A percentile compares a stretch with the other conserved stretches of the same genome.
Evolutionary conservation across 345 rosid species (phyloP).

Genomic region (Diplotaxis tenuifolia): DNA sequence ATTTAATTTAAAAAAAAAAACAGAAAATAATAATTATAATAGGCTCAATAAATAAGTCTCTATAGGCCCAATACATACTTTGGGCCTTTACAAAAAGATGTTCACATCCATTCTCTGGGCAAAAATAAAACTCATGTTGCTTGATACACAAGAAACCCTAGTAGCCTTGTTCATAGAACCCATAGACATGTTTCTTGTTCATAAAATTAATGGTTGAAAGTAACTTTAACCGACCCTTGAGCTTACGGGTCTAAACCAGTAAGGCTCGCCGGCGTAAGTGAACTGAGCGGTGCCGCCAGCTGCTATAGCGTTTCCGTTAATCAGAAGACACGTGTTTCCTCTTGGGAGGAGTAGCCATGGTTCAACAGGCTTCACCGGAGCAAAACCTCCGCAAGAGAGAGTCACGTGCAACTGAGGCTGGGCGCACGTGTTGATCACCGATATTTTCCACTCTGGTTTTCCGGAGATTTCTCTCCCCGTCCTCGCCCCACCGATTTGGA

Average conservation of each 20-base stretch:
- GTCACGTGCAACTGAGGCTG: conserved; percentile 20
- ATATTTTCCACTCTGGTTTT: conserved; percentile 31
- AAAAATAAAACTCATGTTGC: background rate
- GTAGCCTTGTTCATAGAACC: background rate
- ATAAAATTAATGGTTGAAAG: background rate
- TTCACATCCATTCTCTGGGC: background rate
- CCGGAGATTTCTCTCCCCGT: conserved; percentile 17
- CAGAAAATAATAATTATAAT: background rate
- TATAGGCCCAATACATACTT: background rate
- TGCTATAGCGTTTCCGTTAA: conserved; percentile 3
- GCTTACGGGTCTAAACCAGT: conserved; percentile 15
- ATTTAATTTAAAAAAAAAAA: no score
- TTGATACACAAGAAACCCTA: background rate
- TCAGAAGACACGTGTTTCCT: conserved; percentile 26
- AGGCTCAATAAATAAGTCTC: background rate
- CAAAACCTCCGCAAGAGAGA: conserved; percentile 29
- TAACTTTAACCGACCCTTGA: background rate
- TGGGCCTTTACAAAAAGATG: background rate
- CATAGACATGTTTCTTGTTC: background rate
- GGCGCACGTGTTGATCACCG: conserved; percentile 24
- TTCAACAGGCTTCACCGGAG: conserved; percentile 16
- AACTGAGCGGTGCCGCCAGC: conserved; percentile 4
- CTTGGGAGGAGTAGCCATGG: conserved; percentile 2
- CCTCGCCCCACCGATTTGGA: conserved; percentile 19
- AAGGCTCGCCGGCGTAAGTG: conserved; percentile 26